These are phyloP conservation scores for Gastrolobium villosum DNA, from an alignment of 306 rosid species.

Conservation along the genomic window DNA sequence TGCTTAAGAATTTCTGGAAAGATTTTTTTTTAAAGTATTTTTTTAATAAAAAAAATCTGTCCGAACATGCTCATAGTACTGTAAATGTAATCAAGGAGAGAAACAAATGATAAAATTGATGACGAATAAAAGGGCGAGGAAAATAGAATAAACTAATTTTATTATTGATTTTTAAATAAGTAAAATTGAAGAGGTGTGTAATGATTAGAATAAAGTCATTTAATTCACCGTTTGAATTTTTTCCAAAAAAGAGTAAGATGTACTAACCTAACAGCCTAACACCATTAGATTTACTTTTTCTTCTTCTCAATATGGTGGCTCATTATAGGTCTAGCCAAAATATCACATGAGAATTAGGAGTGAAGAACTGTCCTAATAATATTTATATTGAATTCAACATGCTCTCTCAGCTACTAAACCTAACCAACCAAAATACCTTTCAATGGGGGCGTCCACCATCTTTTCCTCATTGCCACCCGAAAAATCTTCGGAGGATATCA, in stretches of 20 bases:
- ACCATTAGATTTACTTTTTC: not conserved
- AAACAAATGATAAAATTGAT: no score
- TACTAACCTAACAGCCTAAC: not conserved
- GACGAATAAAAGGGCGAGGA: no score
- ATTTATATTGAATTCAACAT: conserved; percentile 5
- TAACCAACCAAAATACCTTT: not conserved
- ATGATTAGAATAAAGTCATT: no score
- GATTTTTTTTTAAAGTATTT: no score
- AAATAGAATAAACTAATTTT: no score
- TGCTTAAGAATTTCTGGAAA: no score
- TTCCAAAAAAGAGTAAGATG: not conserved
- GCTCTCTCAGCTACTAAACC: not conserved
- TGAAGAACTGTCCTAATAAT: conserved; percentile 22
- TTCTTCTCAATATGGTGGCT: conserved; percentile 16
- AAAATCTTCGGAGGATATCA: conserved; percentile 5
- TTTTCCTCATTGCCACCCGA: not conserved
- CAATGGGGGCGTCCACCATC: not conserved
- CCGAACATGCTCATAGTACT: no score
- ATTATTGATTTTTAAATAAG: no score
- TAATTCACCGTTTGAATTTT: no score
- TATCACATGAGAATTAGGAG: conserved; percentile 6
- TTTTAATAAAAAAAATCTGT: no score
- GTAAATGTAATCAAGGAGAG: no score
- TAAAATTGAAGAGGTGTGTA: no score
- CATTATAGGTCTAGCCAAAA: conserved; percentile 23